A percentile compares a stretch with the other conserved stretches of the same genome.
Conservation (phyloP, 768 basidiomycete species). For the Calocybe indica region DNA sequence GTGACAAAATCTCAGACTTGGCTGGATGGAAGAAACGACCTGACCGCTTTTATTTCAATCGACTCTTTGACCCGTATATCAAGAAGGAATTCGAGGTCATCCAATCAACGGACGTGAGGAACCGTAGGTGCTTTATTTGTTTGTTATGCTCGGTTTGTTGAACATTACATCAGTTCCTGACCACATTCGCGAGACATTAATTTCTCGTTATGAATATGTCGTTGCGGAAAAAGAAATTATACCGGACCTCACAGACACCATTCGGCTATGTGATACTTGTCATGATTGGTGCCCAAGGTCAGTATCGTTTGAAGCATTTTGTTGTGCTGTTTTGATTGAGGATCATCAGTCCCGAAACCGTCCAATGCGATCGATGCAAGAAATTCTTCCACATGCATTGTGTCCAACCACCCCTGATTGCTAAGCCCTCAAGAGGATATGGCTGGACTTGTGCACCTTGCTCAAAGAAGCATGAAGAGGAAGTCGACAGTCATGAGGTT, state of each 20-base stretch:
- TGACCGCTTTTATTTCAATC: slow-evolving; percentile 95
- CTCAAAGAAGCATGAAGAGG: slow-evolving; percentile 79
- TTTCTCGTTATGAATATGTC: slow-evolving; percentile 87
- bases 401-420: slow-evolving; percentile 83
- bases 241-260: slow-evolving; percentile 79
- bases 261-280: slow-evolving; percentile 85
- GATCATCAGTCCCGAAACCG: slow-evolving; percentile 65
- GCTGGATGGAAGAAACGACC: slow-evolving; percentile 91
- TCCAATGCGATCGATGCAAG: slow-evolving; percentile 90
- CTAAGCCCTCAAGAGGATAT: slow-evolving; percentile 93
- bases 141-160: slow-evolving; percentile 11
- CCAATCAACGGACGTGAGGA: slow-evolving; percentile 77
- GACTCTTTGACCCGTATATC: slow-evolving; percentile 95
- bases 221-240: slow-evolving; percentile 93
- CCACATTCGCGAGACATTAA: slow-evolving; percentile 71
- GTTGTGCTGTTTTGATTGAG: slow-evolving; percentile 11
- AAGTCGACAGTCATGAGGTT: slow-evolving; percentile 71
- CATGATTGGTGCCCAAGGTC: slow-evolving; percentile 86
- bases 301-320: slow-evolving; percentile 18
- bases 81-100: slow-evolving; percentile 98
- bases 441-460: slow-evolving; percentile 98
- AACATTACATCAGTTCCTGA: slow-evolving; percentile 58
- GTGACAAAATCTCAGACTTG: slow-evolving; percentile 92
- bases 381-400: slow-evolving; percentile 93
- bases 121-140: slow-evolving; percentile 54